Evolutionary conservation across 2,329 filamentous ascomycete species (phyloP), one percentile per base, ranked within the genome.

Genomic region (Cytospora mali): DNA sequence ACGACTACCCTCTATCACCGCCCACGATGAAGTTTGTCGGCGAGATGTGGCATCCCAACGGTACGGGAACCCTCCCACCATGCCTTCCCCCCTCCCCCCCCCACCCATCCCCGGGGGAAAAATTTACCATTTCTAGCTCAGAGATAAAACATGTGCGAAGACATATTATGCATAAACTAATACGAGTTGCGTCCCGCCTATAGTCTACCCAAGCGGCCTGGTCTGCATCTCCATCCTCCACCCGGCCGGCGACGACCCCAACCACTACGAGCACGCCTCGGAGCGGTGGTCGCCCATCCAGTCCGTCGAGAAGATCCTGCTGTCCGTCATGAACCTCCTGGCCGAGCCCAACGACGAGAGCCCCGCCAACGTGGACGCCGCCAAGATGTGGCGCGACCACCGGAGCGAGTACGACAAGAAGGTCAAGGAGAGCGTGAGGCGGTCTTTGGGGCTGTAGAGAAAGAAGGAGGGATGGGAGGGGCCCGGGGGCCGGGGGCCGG

Each of bases 211-310:
- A 18, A 94, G 90, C 74, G 94, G 94, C 67, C 85, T 94, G 21
- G 95, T 98, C 70, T 98, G 94, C 80, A 98, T 98, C 72, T 96
- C 92, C n/a, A 98, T 98, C 79, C 88, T 98, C 2, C 94, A 98
- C 77, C 90, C 94, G 3, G 94, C 94, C 3, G 94, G 95, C 71
- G 94, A 98, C 78, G 94, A 98, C 77, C 95, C 95, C 60, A 97
- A 97, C 80, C 93, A 97, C 81, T 98, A 98, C 83, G 94, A 98
- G 77, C 91, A 94, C 71, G 94, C 95, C 9, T 93, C 90, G 1
- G 95, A 98, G 80, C 88, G 94, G 67, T 98, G 94, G 94, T 94
- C 90, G 29, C 94, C 94, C 14, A 97, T 98, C 66, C 95, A 98
- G 80, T 95, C 90, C 64, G 94, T 97, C 69, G 95, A 98, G 79